Evolutionary conservation across 352 stramenopile genomes (phyloP).

Genomic region (Globisporangium mamillatum): DNA sequence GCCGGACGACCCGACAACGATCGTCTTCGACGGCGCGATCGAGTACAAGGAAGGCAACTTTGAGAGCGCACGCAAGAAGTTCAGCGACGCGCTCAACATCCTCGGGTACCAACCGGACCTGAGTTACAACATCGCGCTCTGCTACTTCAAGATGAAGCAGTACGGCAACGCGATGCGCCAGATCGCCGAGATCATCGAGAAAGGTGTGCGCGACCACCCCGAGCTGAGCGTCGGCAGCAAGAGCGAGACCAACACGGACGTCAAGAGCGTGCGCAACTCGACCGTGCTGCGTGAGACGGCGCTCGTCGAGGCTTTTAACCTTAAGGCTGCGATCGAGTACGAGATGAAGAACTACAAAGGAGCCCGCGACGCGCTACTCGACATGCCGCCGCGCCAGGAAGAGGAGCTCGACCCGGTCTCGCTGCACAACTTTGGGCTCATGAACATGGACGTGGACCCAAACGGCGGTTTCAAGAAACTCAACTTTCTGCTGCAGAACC

Average conservation of each 20-base stretch:
- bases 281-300: conserved; percentile 90
- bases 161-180: conserved; percentile 90
- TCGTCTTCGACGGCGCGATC: conserved; percentile 80
- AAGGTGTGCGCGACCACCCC: conserved; percentile 88
- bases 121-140: conserved; percentile 95
- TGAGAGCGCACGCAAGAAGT: conserved; percentile 87
- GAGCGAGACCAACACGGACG: conserved; percentile 82
- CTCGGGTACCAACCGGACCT: conserved; percentile 92
- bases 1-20: conserved; percentile 90
- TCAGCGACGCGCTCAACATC: conserved; percentile 91
- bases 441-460: conserved; percentile 94
- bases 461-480: conserved; percentile 94
- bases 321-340: conserved; percentile 95
- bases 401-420: conserved; percentile 93
- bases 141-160: conserved; percentile 91
- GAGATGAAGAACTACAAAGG: conserved; percentile 92
- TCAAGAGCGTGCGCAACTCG: conserved; percentile 91
- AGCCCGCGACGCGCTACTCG: conserved; percentile 79
- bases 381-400: conserved; percentile 91
- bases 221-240: conserved; percentile 93
- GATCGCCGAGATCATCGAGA: conserved; percentile 94
- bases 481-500: conserved; percentile 93
- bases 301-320: conserved; percentile 94
- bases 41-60: conserved; percentile 89
- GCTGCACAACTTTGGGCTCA: conserved; percentile 89